Evolutionary conservation across 352 stramenopile genomes (phyloP).

Genomic region (Globisporangium paroecandrum): DNA sequence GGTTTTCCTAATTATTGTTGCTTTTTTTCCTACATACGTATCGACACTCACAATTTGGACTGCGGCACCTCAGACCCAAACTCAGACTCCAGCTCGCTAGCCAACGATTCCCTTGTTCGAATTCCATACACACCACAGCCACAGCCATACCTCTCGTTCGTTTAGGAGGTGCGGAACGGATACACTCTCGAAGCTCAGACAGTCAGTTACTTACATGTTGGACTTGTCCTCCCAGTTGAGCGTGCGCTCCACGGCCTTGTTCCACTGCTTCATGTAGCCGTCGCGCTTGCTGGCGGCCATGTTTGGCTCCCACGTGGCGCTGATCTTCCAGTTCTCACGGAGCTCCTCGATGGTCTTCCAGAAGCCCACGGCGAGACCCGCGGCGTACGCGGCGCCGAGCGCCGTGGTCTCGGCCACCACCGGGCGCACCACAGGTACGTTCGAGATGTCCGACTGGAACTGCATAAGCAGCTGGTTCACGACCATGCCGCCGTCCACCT

Average conservation of each 20-base stretch:
- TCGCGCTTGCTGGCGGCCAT: conserved; percentile 58
- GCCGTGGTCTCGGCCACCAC: conserved; percentile 97
- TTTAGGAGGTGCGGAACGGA: conserved; percentile 4
- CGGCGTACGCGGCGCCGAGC: conserved; percentile 95
- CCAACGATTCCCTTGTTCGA: not conserved
- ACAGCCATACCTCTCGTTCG: not conserved
- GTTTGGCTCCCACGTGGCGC: conserved; percentile 66
- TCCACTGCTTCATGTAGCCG: conserved; percentile 71
- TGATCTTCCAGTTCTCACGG: conserved; percentile 76
- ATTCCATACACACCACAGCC: not conserved
- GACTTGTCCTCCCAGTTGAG: conserved; percentile 76
- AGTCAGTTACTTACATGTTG: conserved; percentile 17
- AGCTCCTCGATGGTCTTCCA: conserved; percentile 91
- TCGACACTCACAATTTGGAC: conserved; percentile 11
- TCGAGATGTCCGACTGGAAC: conserved; percentile 97
- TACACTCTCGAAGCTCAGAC: not conserved
- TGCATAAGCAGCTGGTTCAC: conserved; percentile 97
- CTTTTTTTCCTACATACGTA: not conserved
- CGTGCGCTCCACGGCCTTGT: conserved; percentile 80
- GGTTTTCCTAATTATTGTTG: not conserved
- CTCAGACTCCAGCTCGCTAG: not conserved
- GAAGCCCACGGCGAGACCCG: conserved; percentile 95
- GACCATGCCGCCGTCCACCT: conserved; percentile 98
- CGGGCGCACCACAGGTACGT: conserved; percentile 91
- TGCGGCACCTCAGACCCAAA: not conserved